Evolutionary conservation across 192 early-diverging fungal genomes (phyloP).

Genomic region (Backusella tuberculispora): DNA sequence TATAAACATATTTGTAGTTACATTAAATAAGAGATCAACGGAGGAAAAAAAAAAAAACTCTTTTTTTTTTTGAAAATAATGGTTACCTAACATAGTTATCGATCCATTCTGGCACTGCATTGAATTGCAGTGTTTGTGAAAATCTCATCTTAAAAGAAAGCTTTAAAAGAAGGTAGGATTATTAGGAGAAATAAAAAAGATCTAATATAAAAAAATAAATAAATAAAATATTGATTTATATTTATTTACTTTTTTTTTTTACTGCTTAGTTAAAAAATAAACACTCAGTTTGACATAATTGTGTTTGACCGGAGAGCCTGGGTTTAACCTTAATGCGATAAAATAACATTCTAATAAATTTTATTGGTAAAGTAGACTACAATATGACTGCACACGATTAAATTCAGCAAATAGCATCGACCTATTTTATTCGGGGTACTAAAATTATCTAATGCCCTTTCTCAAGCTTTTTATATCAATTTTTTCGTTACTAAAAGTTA

Average conservation of each 20-base stretch:
- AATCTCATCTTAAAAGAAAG: slow-evolving; percentile 74
- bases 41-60: neutral
- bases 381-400: neutral
- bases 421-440: neutral
- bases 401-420: neutral
- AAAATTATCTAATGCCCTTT: neutral
- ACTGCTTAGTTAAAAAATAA: slow-evolving; percentile 5
- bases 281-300: neutral
- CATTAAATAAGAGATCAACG: too few relatives aligned
- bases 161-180: neutral
- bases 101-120: slow-evolving; percentile 83
- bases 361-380: neutral
- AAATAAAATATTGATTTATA: neutral
- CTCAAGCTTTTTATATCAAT: neutral
- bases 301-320: neutral
- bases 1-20: slow-evolving; percentile 4
- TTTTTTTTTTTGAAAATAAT: slow-evolving; percentile 4
- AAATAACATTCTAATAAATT: neutral
- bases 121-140: slow-evolving; percentile 88
- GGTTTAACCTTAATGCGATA: neutral
- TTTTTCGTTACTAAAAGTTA: neutral
- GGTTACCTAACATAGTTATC: slow-evolving; percentile 75
- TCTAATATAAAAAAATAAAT: neutral
- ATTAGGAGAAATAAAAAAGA: neutral
- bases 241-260: neutral